Evolutionary conservation across 192 early-diverging fungal genomes (phyloP).

Genomic region (Podila epigama): DNA sequence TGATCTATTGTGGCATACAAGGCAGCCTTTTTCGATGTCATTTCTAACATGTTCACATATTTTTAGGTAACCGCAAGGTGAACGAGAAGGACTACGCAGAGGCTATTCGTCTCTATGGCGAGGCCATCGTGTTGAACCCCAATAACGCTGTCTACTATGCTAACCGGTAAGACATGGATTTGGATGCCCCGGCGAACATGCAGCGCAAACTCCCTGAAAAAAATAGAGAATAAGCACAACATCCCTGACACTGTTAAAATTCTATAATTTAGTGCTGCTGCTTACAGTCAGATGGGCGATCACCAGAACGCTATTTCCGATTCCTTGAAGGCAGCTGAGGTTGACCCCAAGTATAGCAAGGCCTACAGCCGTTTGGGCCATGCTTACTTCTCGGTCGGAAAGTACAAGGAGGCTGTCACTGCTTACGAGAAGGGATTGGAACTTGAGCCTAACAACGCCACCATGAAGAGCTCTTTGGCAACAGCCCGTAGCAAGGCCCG

Average conservation of each 20-base stretch:
- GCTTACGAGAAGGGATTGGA: constrained; percentile 92
- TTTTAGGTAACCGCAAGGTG: constrained; percentile 80
- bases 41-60: background rate
- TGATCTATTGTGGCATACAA: background rate
- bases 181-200: background rate
- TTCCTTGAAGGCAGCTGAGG: constrained; percentile 80
- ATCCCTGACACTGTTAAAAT: no score
- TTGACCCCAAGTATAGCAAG: constrained; percentile 92
- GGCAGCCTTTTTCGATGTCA: background rate
- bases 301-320: constrained; percentile 90
- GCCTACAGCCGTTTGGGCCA: constrained; percentile 93
- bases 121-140: constrained; percentile 86
- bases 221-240: no score
- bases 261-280: constrained; percentile 82
- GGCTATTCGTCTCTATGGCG: constrained; percentile 89
- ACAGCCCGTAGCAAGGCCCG: constrained; percentile 69
- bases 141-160: constrained; percentile 95
- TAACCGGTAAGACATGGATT: constrained; percentile 72
- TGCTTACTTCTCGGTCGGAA: constrained; percentile 88
- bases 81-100: constrained; percentile 81
- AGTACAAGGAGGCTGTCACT: constrained; percentile 84
- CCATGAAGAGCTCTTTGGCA: constrained; percentile 79
- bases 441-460: constrained; percentile 82
- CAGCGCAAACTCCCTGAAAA: no score
- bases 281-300: constrained; percentile 88